A percentile compares a stretch with the other conserved stretches of the same genome.
Evolutionary conservation across 139 green algal species (phyloP).

Genomic region (Coelastrella sp.): DNA sequence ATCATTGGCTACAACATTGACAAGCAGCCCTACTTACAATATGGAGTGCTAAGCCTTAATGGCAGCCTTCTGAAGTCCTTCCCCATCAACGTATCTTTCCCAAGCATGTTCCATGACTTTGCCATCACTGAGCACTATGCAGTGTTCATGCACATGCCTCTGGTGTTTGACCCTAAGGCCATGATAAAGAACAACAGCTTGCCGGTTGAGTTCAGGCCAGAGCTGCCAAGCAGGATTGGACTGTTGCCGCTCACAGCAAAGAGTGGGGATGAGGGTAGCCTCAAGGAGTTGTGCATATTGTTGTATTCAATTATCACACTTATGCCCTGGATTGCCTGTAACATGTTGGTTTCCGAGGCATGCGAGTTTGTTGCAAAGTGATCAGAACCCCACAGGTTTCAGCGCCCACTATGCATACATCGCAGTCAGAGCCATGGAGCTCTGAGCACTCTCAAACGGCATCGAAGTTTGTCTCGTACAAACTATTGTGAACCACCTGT

Average conservation of each 20-base stretch:
- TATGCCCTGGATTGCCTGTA: too few species aligned
- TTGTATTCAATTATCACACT: background rate
- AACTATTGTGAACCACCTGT: too few species aligned
- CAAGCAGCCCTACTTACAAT: conserved; percentile 31
- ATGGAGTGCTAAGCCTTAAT: conserved; percentile 35
- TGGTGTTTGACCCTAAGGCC: conserved; percentile 74
- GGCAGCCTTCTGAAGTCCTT: conserved; percentile 44
- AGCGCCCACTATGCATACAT: too few species aligned
- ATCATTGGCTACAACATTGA: conserved; percentile 50
- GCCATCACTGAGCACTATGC: conserved; percentile 77
- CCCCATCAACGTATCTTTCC: conserved; percentile 34
- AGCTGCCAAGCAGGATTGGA: conserved; percentile 40
- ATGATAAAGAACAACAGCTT: conserved; percentile 41
- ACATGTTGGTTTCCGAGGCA: too few species aligned
- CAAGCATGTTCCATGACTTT: conserved; percentile 63
- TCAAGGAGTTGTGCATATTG: background rate
- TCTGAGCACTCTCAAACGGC: too few species aligned
- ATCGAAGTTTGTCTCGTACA: too few species aligned
- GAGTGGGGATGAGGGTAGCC: conserved; percentile 35
- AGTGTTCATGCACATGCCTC: conserved; percentile 81
- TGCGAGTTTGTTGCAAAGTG: too few species aligned
- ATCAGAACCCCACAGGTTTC: too few species aligned
- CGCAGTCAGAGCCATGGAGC: too few species aligned
- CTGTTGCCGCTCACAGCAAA: conserved; percentile 38
- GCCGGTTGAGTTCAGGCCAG: conserved; percentile 35